phyloP scores from a whole-genome alignment of 768 basidiomycete genomes.

The Boletus bicolor region DNA sequence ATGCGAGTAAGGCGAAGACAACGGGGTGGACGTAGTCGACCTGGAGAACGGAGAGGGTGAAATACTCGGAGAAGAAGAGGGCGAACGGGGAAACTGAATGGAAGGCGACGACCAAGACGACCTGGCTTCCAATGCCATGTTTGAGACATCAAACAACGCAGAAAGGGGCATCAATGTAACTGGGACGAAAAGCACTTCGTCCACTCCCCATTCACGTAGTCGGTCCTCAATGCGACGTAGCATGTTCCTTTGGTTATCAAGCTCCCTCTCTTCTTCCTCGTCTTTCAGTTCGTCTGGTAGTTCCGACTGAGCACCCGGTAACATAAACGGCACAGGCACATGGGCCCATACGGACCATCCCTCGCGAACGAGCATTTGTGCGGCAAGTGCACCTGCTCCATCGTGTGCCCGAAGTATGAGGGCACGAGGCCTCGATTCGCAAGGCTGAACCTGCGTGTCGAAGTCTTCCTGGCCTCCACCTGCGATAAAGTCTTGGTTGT shows the following conservation, averaged over 20 bases:
- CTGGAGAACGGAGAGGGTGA: conserved; percentile 34
- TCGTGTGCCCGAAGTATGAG: conserved; percentile 75
- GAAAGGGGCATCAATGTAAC: conserved; percentile 21
- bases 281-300: conserved; percentile 30
- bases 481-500: conserved; percentile 25
- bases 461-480: conserved; percentile 23
- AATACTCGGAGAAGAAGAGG: conserved; percentile 31
- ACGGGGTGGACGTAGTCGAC: conserved; percentile 30
- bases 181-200: conserved; percentile 68
- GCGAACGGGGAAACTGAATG: conserved; percentile 22
- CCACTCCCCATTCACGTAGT: conserved; percentile 67
- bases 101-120: conserved; percentile 27
- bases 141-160: conserved; percentile 23
- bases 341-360: conserved; percentile 81
- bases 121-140: conserved; percentile 15
- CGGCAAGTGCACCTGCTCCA: conserved; percentile 71
- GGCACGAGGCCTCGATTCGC: conserved; percentile 34
- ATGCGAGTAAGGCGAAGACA: conserved; percentile 30
- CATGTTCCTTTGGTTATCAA: conserved; percentile 39
- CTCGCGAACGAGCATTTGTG: conserved; percentile 67
- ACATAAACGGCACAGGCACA: conserved; percentile 39
- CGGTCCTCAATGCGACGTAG: conserved; percentile 50
- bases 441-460: background rate
- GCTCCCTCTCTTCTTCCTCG: conserved; percentile 33
- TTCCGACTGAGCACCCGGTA: conserved; percentile 35